Conservation (phyloP, 2,329 filamentous ascomycete genomes). For the Colletotrichum destructivum region DNA sequence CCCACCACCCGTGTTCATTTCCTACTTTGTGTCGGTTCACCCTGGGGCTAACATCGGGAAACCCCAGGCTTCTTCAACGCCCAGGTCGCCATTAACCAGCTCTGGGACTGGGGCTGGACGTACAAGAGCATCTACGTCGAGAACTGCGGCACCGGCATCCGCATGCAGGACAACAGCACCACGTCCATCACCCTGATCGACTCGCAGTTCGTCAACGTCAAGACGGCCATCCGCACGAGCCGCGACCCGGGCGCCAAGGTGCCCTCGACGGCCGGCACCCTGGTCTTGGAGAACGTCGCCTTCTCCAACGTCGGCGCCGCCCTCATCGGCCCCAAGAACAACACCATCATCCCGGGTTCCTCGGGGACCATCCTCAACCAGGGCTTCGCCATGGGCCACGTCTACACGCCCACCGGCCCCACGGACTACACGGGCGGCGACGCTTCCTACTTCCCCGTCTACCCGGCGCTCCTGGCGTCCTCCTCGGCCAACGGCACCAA, state of each 20-base stretch:
- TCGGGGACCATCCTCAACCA: slow-evolving; percentile 66
- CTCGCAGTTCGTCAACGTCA: slow-evolving; percentile 77
- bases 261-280: slow-evolving; percentile 58
- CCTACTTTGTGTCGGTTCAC: no score
- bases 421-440: slow-evolving; percentile 64
- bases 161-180: slow-evolving; percentile 76
- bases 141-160: slow-evolving; percentile 76
- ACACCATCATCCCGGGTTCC: slow-evolving; percentile 70
- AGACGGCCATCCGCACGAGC: slow-evolving; percentile 78
- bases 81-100: slow-evolving; percentile 77
- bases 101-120: slow-evolving; percentile 85
- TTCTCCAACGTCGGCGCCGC: slow-evolving; percentile 57
- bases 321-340: slow-evolving; percentile 57
- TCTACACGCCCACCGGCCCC: slow-evolving; percentile 68
- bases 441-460: slow-evolving; percentile 63
- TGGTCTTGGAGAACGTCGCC: slow-evolving; percentile 64
- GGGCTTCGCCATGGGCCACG: slow-evolving; percentile 68
- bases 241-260: slow-evolving; percentile 50
- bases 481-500: slow-evolving; percentile 53
- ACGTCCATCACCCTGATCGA: slow-evolving; percentile 84
- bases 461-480: slow-evolving; percentile 63
- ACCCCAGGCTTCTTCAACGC: slow-evolving; percentile 70
- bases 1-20: no score
- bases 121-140: slow-evolving; percentile 77
- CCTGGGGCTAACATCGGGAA: not conserved